These are phyloP conservation scores for Albophoma yamanashiensis DNA, from an alignment of 2,329 filamentous ascomycete genomes.

Conservation along the genomic window DNA sequence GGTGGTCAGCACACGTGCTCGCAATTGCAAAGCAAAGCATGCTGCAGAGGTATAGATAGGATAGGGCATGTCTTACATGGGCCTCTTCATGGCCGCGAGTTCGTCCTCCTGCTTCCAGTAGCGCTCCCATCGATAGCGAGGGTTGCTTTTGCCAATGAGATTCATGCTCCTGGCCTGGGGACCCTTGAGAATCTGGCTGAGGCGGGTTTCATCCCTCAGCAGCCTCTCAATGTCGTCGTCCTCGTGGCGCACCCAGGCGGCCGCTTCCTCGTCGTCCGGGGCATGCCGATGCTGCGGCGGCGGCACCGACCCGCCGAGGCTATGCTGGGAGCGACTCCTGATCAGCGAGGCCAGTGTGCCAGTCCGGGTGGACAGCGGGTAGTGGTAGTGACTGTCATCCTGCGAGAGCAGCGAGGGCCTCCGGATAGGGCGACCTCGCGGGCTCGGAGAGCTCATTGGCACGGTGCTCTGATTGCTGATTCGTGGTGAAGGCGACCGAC, in stretches of 20 bases:
- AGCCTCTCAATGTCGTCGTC: slow-evolving; percentile 35
- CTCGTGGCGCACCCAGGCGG: slow-evolving; percentile 13
- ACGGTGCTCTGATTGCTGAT: neutral
- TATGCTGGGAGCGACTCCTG: slow-evolving; percentile 26
- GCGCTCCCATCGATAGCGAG: slow-evolving; percentile 72
- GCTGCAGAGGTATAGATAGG: neutral
- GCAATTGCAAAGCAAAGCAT: neutral
- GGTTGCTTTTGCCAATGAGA: slow-evolving; percentile 81
- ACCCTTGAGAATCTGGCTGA: slow-evolving; percentile 49
- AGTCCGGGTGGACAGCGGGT: slow-evolving; percentile 23
- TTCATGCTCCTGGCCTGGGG: slow-evolving; percentile 73
- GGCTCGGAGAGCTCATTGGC: slow-evolving; percentile 18
- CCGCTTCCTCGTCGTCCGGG: slow-evolving; percentile 22
- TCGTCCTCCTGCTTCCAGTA: slow-evolving; percentile 80
- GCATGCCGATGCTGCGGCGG: slow-evolving; percentile 8
- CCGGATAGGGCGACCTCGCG: slow-evolving; percentile 13
- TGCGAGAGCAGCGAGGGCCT: slow-evolving; percentile 20
- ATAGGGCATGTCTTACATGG: slow-evolving; percentile 37
- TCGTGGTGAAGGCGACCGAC: neutral
- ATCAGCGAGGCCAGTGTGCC: slow-evolving; percentile 27
- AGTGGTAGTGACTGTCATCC: slow-evolving; percentile 19
- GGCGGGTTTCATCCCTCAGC: slow-evolving; percentile 44
- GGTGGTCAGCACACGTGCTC: neutral
- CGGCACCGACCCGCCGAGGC: slow-evolving; percentile 15
- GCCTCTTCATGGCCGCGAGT: slow-evolving; percentile 58